Evolutionary conservation across 148 eudicot genomes (phyloP).

Genomic region (Vaccinium macrocarpon): DNA sequence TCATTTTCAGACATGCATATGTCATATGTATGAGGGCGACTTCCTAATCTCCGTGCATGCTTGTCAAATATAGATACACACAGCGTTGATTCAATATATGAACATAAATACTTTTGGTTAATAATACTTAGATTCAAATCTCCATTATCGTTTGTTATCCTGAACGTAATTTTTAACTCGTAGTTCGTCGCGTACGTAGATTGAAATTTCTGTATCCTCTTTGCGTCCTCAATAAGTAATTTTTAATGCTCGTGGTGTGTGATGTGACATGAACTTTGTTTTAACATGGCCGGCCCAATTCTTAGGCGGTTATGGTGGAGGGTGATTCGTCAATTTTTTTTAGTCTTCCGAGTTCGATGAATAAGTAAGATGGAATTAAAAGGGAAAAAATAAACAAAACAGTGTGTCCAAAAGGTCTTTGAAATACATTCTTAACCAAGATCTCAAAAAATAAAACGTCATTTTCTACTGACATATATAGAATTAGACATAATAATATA

Average conservation of each 20-base stretch:
- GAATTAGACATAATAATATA: background rate
- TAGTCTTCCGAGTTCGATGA: too few relatives aligned
- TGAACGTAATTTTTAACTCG: background rate
- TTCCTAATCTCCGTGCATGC: background rate
- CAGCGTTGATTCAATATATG: too few relatives aligned
- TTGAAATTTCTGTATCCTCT: too few relatives aligned
- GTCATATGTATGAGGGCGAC: background rate
- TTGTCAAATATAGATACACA: background rate
- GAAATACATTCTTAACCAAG: background rate
- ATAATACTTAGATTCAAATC: background rate
- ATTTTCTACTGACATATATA: background rate
- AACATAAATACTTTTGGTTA: too few relatives aligned
- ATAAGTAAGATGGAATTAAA: too few relatives aligned
- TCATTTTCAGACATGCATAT: conserved; percentile 13
- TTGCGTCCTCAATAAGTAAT: background rate
- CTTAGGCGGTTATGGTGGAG: background rate
- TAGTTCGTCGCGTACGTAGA: too few relatives aligned
- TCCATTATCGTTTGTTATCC: background rate
- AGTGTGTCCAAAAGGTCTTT: too few relatives aligned
- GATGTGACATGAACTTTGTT: background rate
- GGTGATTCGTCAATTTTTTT: background rate
- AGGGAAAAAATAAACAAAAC: too few relatives aligned
- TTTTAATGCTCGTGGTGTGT: background rate
- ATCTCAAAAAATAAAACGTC: background rate
- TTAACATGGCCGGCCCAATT: background rate